A percentile compares a stretch with the other conserved stretches of the same genome.
Evolutionary conservation across 768 basidiomycete species (phyloP).

Genomic region (Tubosaeta sp.): DNA sequence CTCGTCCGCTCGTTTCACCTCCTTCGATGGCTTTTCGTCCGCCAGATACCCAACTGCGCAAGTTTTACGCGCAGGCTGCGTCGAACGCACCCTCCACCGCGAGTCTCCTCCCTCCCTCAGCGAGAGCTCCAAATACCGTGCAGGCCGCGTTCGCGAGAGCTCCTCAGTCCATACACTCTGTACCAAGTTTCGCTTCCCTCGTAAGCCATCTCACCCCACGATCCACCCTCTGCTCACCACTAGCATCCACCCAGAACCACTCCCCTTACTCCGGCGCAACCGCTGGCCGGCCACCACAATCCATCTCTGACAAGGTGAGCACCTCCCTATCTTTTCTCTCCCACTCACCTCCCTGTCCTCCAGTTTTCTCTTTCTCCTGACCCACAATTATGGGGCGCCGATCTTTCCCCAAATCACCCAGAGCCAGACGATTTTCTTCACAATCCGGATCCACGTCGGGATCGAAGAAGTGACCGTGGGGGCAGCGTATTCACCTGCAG

Average conservation of each 20-base stretch:
- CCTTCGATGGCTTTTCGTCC: slow-evolving; percentile 20
- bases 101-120: slow-evolving; percentile 43
- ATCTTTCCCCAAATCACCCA: slow-evolving; percentile 49
- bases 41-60: slow-evolving; percentile 38
- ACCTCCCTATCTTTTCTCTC: neutral
- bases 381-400: slow-evolving; percentile 68
- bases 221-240: neutral
- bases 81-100: slow-evolving; percentile 47
- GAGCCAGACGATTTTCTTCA: slow-evolving; percentile 73
- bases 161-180: slow-evolving; percentile 34
- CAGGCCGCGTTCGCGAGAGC: slow-evolving; percentile 43
- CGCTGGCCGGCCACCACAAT: slow-evolving; percentile 34
- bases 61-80: slow-evolving; percentile 36
- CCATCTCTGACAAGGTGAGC: slow-evolving; percentile 58
- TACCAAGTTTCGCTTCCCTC: slow-evolving; percentile 38
- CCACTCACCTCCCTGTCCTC: neutral
- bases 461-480: slow-evolving; percentile 48
- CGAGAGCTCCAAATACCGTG: slow-evolving; percentile 28
- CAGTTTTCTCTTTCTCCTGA: slow-evolving; percentile 75
- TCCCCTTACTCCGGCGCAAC: slow-evolving; percentile 37
- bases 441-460: slow-evolving; percentile 64
- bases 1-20: slow-evolving; percentile 17
- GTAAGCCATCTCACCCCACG: slow-evolving; percentile 28
- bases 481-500: slow-evolving; percentile 63
- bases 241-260: slow-evolving; percentile 29